Conservation (phyloP, 495 filamentous ascomycete genomes). For the Cryomyces minteri region DNA sequence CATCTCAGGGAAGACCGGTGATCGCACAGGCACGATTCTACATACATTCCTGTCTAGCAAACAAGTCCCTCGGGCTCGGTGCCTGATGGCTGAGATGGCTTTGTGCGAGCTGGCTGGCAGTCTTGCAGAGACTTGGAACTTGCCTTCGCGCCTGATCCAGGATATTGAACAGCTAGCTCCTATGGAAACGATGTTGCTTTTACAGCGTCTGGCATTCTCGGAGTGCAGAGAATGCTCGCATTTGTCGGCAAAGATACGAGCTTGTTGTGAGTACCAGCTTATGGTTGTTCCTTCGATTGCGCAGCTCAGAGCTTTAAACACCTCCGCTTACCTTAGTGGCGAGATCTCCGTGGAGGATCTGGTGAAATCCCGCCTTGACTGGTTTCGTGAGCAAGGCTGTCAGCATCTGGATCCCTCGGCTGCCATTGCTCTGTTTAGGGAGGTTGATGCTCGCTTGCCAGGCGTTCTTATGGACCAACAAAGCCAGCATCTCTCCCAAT, state of each 20-base stretch:
- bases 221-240: conserved; percentile 11
- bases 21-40: conserved; percentile 30
- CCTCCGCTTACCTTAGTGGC: conserved; percentile 30
- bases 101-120: too few relatives aligned
- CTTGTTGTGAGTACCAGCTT: conserved; percentile 29
- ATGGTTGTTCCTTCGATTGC: conserved; percentile 29
- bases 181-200: conserved; percentile 28
- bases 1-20: conserved; percentile 33
- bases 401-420: conserved; percentile 20
- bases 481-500: conserved; percentile 22
- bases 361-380: conserved; percentile 28
- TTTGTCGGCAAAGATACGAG: background rate
- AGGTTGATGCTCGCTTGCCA: conserved; percentile 24
- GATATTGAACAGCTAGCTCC: conserved; percentile 37
- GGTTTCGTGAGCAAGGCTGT: conserved; percentile 31
- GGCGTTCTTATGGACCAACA: conserved; percentile 24
- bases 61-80: conserved; percentile 28
- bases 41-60: conserved; percentile 37
- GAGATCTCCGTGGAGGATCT: conserved; percentile 23
- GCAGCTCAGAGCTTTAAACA: conserved; percentile 30
- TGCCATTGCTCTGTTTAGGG: conserved; percentile 27
- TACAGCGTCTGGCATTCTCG: conserved; percentile 30
- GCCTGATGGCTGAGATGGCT: conserved; percentile 32
- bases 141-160: conserved; percentile 26
- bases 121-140: too few relatives aligned